A percentile compares a stretch with the other conserved stretches of the same genome.
Evolutionary conservation across 2,329 filamentous ascomycete genomes (phyloP).

Genomic region (Venturia aucupariae): DNA sequence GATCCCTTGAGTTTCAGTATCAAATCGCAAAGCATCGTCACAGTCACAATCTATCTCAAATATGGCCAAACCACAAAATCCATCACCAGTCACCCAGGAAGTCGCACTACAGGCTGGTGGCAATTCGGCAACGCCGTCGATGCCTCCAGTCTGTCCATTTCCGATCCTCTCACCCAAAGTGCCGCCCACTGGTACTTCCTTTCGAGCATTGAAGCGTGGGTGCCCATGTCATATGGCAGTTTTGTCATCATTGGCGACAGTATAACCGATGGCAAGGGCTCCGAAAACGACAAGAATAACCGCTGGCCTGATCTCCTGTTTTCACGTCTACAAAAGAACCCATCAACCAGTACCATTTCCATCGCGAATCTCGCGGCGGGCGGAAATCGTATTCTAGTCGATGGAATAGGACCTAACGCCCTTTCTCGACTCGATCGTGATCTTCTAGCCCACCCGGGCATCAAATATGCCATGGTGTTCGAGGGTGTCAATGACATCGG

Average conservation of each 20-base stretch:
- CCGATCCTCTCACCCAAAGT: constrained; percentile 15
- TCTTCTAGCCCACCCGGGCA: constrained; percentile 47
- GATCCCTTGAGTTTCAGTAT: constrained; percentile 51
- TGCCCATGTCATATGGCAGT: constrained; percentile 34
- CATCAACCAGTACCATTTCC: constrained; percentile 30
- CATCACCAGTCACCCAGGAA: constrained; percentile 58
- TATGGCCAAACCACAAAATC: constrained; percentile 46
- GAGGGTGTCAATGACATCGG: constrained; percentile 65
- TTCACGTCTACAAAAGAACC: neutral
- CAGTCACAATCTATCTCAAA: constrained; percentile 49
- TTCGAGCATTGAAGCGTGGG: constrained; percentile 47
- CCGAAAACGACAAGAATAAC: constrained; percentile 38
- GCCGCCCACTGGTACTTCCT: constrained; percentile 48
- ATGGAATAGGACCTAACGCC: constrained; percentile 54
- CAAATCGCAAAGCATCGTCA: constrained; percentile 43
- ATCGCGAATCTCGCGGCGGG: constrained; percentile 59
- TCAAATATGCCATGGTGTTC: constrained; percentile 55
- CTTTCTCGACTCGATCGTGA: constrained; percentile 55
- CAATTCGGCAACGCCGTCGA: constrained; percentile 48
- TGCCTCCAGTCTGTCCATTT: constrained; percentile 35
- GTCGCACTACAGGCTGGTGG: constrained; percentile 53
- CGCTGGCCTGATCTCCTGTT: constrained; percentile 1
- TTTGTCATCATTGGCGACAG: constrained; percentile 53
- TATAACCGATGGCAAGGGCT: constrained; percentile 56
- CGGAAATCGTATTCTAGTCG: constrained; percentile 55